Evolutionary conservation across 1,139 yeast genomes (phyloP), one percentile per base, ranked within the genome.

Genomic region (Citeromyces hawaiiensis): DNA sequence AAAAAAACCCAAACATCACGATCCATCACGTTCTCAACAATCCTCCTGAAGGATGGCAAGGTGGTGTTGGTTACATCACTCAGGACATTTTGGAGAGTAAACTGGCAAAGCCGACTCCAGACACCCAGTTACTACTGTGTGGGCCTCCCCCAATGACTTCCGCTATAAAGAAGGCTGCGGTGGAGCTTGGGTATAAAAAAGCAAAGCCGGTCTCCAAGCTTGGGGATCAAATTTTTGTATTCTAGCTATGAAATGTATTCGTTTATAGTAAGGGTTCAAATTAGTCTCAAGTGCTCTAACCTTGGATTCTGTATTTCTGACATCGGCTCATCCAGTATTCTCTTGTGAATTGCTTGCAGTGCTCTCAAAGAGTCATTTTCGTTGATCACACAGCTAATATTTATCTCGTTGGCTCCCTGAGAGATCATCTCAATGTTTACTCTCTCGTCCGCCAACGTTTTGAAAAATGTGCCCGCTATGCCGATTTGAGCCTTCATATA

Each of bases 381-480:
- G 48, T 82, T 85, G 44, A 91, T 86, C 42, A 91, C 98, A 45
- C 97, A 94, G 33, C 95, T 83, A 42, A 91, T 91, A 59, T 91
- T 91, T 52, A 91, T 91, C 61, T 91, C 98, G 55, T 91, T 88
- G 29, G 98, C 96, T 49, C 98, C 98, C 67, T 91, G 98, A 42
- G 88, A 76, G 55, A 91, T 91, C 98, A 91, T 91, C 60, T 91
- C 98, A 51, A 91, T 87, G 61, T 91, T 91, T 53, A 91, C 83
- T 42, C 74, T 75, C 51, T 91, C 95, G 54, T 85, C 93, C 4
- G 97, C 97, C 51, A 91, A 66, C 2, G 94, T 86, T 48, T 88
- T 80, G 63, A 91, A 91, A 96, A 91, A 91, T 48, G 86, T 81
- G 36, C 97, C 96, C 1, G 98, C 98, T 54, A 87, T 88, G 56